Base-by-base conservation (phyloP, 2,329 filamentous ascomycete genomes). In the Monilinia aucupariae region DNA sequence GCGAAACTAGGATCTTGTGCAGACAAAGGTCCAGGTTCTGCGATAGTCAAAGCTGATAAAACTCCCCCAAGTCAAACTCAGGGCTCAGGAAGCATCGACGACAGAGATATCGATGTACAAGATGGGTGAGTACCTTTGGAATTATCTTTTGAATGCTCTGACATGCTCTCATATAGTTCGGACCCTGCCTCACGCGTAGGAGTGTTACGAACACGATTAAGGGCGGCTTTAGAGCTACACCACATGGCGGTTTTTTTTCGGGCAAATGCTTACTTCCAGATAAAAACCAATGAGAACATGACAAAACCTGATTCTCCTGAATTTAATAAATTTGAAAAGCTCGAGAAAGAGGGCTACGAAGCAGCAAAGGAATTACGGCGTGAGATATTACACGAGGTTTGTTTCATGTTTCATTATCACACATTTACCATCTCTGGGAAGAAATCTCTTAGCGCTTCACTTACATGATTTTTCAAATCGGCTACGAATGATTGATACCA, bases 191-290 rank as follows among this genome's bases (percentile, higher is more conserved):
- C 69, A 12, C 81, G 81, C 22, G 69, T 90, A 30, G 79, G 81
- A 55, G 81, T 85, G 45, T 81, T 82, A 56, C 84, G 86, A 41
- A 84, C 86, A 60, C 83, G 85, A 50, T 78, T 97, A 27, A 86
- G 91, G 12, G 81, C 80, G 25, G 86, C 90, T 2, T 78, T 96
- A 22, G 91, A 96, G 72, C 75, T 96, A 50, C 83, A 93, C 65
- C 93, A 97, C 73, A 86, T 88, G 67, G 91, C 88, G 37, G 81
- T 85, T 0, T 97, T 97, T 76, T 96, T 96, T 72, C 87, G 87
- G 32, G 91, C 88, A 17, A 96, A 92, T 68, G 88, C 87, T 0
- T 87, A 87, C 68, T 97, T 86, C 71, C 91, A 96, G 71, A 89
- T 96, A 65, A 94, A 92, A 71, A 83, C 85, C 0, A 84, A 92